Evolutionary conservation across 2,329 filamentous ascomycete genomes (phyloP).

Genomic region (Pseudogymnoascus sp.): DNA sequence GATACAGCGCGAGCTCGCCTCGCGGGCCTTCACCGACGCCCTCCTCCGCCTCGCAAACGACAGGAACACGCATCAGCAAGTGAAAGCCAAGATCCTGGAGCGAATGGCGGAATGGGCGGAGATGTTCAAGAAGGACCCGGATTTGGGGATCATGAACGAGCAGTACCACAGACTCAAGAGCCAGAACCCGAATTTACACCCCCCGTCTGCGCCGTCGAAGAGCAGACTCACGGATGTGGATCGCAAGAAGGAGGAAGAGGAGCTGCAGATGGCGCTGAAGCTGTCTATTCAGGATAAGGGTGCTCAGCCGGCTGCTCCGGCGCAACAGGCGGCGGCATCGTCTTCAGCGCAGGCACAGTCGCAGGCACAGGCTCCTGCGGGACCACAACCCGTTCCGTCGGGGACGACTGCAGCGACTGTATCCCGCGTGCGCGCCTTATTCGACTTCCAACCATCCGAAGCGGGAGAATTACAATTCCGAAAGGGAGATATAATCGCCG

Average conservation of each 20-base stretch:
- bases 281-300: slow-evolving; percentile 87
- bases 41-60: slow-evolving; percentile 85
- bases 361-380: slow-evolving; percentile 32
- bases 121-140: slow-evolving; percentile 84
- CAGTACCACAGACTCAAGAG: slow-evolving; percentile 82
- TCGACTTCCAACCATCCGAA: slow-evolving; percentile 91
- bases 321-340: slow-evolving; percentile 28
- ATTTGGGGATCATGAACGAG: slow-evolving; percentile 95
- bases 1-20: slow-evolving; percentile 65
- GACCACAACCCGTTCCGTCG: slow-evolving; percentile 55
- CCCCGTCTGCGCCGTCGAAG: slow-evolving; percentile 90
- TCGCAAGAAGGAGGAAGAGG: slow-evolving; percentile 91
- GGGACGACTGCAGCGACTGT: slow-evolving; percentile 95
- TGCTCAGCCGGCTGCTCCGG: slow-evolving; percentile 44
- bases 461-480: slow-evolving; percentile 92
- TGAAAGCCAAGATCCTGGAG: slow-evolving; percentile 95
- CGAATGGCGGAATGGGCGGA: slow-evolving; percentile 94
- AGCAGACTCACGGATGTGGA: slow-evolving; percentile 83
- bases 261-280: slow-evolving; percentile 90
- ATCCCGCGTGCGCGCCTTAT: slow-evolving; percentile 85
- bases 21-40: slow-evolving; percentile 77
- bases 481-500: slow-evolving; percentile 94
- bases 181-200: slow-evolving; percentile 78
- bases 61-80: slow-evolving; percentile 90
- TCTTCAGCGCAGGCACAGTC: slow-evolving; percentile 33